A percentile compares a stretch with the other conserved stretches of the same genome.
Conservation (phyloP, 768 basidiomycete genomes). For the Coprinellus aureogranulatus region DNA sequence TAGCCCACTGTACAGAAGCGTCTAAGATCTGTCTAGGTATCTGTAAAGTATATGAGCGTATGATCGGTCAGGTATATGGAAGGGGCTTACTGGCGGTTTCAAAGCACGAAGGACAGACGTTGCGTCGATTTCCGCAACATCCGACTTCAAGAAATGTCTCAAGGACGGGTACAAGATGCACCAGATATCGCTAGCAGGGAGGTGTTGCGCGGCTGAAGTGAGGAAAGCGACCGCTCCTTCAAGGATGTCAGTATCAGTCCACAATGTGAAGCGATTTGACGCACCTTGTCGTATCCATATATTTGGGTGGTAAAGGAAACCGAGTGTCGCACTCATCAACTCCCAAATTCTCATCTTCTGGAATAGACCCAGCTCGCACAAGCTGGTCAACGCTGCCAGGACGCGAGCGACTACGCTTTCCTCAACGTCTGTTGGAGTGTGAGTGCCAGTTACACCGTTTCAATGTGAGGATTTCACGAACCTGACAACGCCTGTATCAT, state of each 20-base stretch:
- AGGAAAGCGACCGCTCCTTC: slow-evolving; percentile 86
- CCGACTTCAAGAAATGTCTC: slow-evolving; percentile 80
- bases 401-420: slow-evolving; percentile 93
- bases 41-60: slow-evolving; percentile 39
- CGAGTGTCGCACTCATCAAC: slow-evolving; percentile 81
- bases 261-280: slow-evolving; percentile 4
- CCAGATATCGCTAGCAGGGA: slow-evolving; percentile 90
- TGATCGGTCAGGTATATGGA: background rate
- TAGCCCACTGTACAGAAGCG: slow-evolving; percentile 84
- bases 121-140: slow-evolving; percentile 73
- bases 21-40: slow-evolving; percentile 73
- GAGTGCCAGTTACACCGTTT: background rate
- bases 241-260: background rate
- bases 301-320: slow-evolving; percentile 94
- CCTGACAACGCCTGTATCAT: slow-evolving; percentile 96
- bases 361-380: slow-evolving; percentile 88
- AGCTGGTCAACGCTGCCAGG: slow-evolving; percentile 78
- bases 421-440: slow-evolving; percentile 72
- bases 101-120: slow-evolving; percentile 70
- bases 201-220: slow-evolving; percentile 76
- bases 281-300: slow-evolving; percentile 93
- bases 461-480: slow-evolving; percentile 30
- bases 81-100: slow-evolving; percentile 67
- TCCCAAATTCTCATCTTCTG: slow-evolving; percentile 98
- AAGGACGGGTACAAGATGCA: slow-evolving; percentile 94